phyloP scores from a whole-genome alignment of 768 basidiomycete genomes.

The Suillus placidus region DNA sequence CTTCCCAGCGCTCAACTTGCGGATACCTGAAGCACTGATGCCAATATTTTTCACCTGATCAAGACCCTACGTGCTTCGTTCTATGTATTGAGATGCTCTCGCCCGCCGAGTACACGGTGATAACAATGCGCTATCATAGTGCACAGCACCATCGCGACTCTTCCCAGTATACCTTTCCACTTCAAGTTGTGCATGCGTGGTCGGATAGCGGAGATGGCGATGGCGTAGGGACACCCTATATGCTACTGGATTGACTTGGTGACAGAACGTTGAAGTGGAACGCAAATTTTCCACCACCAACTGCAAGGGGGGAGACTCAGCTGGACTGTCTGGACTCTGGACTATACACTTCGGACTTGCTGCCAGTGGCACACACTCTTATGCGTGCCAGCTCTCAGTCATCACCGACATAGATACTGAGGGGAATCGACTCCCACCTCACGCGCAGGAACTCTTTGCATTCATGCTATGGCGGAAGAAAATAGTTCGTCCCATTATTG shows the following conservation, averaged over 20 bases:
- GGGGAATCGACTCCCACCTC: background rate
- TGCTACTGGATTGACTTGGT: background rate
- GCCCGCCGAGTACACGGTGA: background rate
- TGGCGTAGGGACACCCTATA: background rate
- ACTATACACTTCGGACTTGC: background rate
- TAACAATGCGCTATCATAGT: background rate
- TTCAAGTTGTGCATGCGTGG: background rate
- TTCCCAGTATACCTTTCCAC: background rate
- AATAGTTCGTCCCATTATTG: background rate
- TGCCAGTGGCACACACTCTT: background rate
- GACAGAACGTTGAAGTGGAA: background rate
- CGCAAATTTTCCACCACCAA: background rate
- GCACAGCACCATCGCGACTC: background rate
- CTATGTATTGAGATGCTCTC: background rate
- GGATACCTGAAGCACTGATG: background rate
- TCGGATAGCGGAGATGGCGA: background rate
- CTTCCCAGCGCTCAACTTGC: background rate
- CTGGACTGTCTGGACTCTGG: background rate
- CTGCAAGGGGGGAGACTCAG: background rate
- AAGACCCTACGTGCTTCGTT: background rate
- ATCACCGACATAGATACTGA: background rate
- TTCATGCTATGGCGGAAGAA: background rate
- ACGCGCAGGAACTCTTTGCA: background rate
- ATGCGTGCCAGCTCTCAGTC: background rate
- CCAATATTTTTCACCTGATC: background rate